Evolutionary conservation across 768 basidiomycete genomes (phyloP).

Genomic region (Russula sp.): DNA sequence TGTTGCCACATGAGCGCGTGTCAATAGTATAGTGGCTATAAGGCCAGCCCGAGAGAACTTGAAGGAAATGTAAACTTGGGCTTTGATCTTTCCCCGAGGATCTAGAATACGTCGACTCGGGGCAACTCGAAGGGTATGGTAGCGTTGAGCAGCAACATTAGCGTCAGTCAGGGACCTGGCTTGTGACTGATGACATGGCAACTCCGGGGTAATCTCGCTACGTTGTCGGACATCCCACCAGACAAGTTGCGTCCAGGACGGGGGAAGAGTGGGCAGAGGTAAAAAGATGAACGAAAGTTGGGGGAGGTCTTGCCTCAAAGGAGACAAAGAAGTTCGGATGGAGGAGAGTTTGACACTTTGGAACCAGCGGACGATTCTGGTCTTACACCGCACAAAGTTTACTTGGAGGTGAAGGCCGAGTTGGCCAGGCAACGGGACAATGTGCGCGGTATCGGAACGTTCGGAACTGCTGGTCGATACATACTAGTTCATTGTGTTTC

Average conservation of each 20-base stretch:
- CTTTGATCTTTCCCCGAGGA: conserved; percentile 5
- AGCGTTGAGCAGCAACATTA: neutral
- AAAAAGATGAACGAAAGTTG: neutral
- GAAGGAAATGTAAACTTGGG: no score
- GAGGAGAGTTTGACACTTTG: neutral
- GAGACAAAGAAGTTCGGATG: neutral
- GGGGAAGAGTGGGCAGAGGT: neutral
- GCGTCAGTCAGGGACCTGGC: neutral
- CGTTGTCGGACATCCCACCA: neutral
- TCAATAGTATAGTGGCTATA: no score
- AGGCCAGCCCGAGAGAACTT: neutral
- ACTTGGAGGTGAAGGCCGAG: neutral
- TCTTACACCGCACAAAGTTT: neutral
- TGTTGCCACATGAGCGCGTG: no score
- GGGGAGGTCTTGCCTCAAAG: neutral
- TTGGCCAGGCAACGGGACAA: conserved; percentile 1
- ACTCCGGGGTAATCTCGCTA: neutral
- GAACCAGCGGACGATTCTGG: neutral
- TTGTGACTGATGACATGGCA: conserved; percentile 10
- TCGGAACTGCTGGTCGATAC: no score
- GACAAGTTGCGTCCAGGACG: neutral
- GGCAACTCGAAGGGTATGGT: neutral
- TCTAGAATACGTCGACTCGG: neutral
- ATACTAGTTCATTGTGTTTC: no score
- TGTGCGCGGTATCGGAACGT: neutral